A percentile compares a stretch with the other conserved stretches of the same genome.
These are phyloP conservation scores for Tylopilus intermedius DNA, from an alignment of 768 basidiomycete genomes.

Conservation along the genomic window DNA sequence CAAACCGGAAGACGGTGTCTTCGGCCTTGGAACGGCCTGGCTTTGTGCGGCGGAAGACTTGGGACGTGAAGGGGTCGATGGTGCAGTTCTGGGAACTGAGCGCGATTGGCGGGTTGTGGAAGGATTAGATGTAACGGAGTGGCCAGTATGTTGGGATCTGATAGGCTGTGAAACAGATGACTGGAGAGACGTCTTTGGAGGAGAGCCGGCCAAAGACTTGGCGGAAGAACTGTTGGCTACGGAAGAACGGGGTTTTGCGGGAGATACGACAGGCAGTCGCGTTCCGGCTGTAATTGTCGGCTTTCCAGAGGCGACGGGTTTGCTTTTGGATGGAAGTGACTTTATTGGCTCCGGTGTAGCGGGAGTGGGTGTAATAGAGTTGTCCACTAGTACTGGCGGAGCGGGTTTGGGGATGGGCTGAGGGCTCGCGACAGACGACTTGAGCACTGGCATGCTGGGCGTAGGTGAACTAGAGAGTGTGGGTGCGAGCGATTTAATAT, in stretches of 20 bases:
- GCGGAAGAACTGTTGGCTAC: slow-evolving; percentile 13
- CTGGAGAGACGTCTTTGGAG: slow-evolving; percentile 30
- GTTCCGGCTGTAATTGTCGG: slow-evolving; percentile 21
- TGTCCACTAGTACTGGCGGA: slow-evolving; percentile 13
- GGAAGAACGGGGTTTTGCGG: slow-evolving; percentile 31
- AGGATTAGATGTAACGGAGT: slow-evolving; percentile 33
- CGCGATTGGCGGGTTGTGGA: slow-evolving; percentile 27
- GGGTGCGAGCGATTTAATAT: slow-evolving; percentile 32
- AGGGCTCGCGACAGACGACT: slow-evolving; percentile 24
- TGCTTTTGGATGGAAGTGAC: slow-evolving; percentile 20
- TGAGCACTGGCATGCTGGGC: slow-evolving; percentile 8
- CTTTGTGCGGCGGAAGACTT: slow-evolving; percentile 31
- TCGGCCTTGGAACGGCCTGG: slow-evolving; percentile 36
- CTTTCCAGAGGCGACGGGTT: slow-evolving; percentile 14
- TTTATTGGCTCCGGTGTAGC: slow-evolving; percentile 19
- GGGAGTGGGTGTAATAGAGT: slow-evolving; percentile 20
- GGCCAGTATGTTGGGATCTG: slow-evolving; percentile 39
- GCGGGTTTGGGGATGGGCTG: slow-evolving; percentile 26
- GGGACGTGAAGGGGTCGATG: slow-evolving; percentile 32
- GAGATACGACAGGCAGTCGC: slow-evolving; percentile 15
- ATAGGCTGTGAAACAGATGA: slow-evolving; percentile 36
- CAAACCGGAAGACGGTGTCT: slow-evolving; percentile 61
- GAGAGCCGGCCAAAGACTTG: slow-evolving; percentile 22
- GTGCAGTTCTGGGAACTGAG: slow-evolving; percentile 25
- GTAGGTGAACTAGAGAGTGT: slow-evolving; percentile 34